Percentiles rank a stretch among this genome's conserved stretches.
phyloP scores from a whole-genome alignment of 2,329 filamentous ascomycete species.

The Verruconis gallopava region DNA sequence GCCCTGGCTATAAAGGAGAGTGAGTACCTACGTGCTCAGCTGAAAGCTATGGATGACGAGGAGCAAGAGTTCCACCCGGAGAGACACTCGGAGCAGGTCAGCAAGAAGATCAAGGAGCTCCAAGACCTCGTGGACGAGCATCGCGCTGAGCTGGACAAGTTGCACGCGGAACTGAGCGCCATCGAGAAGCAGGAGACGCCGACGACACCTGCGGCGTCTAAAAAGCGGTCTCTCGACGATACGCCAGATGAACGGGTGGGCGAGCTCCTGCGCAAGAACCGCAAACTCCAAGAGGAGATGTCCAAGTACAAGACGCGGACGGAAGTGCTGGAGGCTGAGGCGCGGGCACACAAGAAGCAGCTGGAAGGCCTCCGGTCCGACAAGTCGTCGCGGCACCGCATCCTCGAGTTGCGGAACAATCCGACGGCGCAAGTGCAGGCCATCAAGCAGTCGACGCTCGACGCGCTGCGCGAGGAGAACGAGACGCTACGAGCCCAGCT shows the following conservation, averaged over 20 bases:
- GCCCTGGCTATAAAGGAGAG: constrained; percentile 80
- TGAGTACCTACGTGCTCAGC: constrained; percentile 82
- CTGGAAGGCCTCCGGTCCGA: constrained; percentile 49
- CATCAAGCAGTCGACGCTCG: constrained; percentile 69
- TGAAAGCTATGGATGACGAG: constrained; percentile 76
- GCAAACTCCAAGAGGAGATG: constrained; percentile 69
- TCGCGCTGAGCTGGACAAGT: constrained; percentile 60
- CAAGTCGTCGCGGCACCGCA: constrained; percentile 56
- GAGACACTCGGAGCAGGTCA: constrained; percentile 61
- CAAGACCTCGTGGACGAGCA: constrained; percentile 82
- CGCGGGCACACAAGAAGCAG: constrained; percentile 60
- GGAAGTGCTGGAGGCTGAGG: constrained; percentile 60
- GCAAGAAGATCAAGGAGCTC: constrained; percentile 62
- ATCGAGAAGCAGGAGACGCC: constrained; percentile 36
- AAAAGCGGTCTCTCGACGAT: constrained; percentile 50
- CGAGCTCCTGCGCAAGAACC: constrained; percentile 74
- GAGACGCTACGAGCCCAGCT: constrained; percentile 66
- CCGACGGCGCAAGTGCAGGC: constrained; percentile 77
- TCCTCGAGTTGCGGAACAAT: constrained; percentile 81
- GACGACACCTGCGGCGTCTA: constrained; percentile 26
- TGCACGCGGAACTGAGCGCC: constrained; percentile 62
- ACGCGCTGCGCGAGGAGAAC: constrained; percentile 71
- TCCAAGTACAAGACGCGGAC: constrained; percentile 55
- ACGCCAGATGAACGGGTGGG: constrained; percentile 59
- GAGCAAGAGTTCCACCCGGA: constrained; percentile 77